A percentile compares a stretch with the other conserved stretches of the same genome.
Evolutionary conservation across 2,329 filamentous ascomycete genomes (phyloP).

Genomic region (Diplodia intermedia): DNA sequence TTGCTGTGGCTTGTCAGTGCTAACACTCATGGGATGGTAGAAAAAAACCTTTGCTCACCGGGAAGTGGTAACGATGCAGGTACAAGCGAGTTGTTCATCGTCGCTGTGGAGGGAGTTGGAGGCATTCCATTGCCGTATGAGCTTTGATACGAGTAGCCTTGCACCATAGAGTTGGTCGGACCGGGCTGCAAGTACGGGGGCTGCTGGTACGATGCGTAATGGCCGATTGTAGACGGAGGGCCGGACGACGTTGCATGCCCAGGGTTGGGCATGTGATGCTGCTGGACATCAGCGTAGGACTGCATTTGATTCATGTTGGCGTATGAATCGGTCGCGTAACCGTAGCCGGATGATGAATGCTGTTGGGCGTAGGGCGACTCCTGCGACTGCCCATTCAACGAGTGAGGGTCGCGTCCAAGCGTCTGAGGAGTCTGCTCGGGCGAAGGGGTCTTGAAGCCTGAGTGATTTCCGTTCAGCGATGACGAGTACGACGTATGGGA

Average conservation of each 20-base stretch:
- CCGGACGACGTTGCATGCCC: conserved; percentile 77
- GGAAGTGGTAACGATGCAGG: conserved; percentile 73
- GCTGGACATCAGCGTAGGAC: conserved; percentile 84
- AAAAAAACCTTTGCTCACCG: conserved; percentile 48
- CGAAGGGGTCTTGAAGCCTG: conserved; percentile 78
- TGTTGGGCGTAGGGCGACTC: conserved; percentile 50
- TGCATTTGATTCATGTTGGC: conserved; percentile 80
- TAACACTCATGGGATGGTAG: neutral
- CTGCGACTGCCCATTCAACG: conserved; percentile 49
- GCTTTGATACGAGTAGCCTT: conserved; percentile 70
- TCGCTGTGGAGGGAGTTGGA: conserved; percentile 76
- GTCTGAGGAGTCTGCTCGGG: conserved; percentile 66
- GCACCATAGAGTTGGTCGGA: conserved; percentile 68
- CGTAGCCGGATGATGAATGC: conserved; percentile 43
- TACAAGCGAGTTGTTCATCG: conserved; percentile 70
- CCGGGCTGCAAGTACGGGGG: conserved; percentile 77
- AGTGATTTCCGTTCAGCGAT: conserved; percentile 58
- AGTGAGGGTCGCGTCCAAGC: conserved; percentile 45
- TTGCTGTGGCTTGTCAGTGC: conserved; percentile 32
- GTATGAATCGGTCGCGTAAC: conserved; percentile 49
- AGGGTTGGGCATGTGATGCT: conserved; percentile 78
- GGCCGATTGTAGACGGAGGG: conserved; percentile 73
- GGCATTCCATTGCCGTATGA: conserved; percentile 78
- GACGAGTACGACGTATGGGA: conserved; percentile 64
- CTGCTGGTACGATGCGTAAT: conserved; percentile 79